A percentile compares a stretch with the other conserved stretches of the same genome.
Conservation (phyloP, 805 yeast genomes). For the Candida cerambycidarum region DNA sequence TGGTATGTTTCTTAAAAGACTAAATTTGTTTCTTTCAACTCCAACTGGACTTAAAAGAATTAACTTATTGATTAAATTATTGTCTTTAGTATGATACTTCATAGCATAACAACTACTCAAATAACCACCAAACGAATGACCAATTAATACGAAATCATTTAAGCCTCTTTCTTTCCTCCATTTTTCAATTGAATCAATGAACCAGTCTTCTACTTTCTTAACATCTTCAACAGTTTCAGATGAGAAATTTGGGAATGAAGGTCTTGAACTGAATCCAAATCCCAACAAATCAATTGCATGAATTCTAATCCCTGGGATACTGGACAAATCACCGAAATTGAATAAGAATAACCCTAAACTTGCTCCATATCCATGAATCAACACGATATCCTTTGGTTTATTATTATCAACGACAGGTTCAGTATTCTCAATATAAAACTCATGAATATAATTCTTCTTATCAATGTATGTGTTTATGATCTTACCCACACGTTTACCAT, state of each 20-base stretch:
- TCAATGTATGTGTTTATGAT: constrained; percentile 58
- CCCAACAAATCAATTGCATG: constrained; percentile 75
- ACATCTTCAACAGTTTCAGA: constrained; percentile 34
- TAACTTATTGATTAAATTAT: constrained; percentile 33
- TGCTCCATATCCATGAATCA: constrained; percentile 94
- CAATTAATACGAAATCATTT: constrained; percentile 35
- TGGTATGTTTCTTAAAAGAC: constrained; percentile 25
- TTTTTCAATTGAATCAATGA: constrained; percentile 41
- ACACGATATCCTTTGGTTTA: constrained; percentile 51
- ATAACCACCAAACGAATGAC: constrained; percentile 49
- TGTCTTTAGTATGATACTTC: constrained; percentile 33
- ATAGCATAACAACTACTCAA: constrained; percentile 42
- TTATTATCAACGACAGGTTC: constrained; percentile 17
- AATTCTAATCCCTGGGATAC: constrained; percentile 53
- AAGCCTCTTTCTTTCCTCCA: constrained; percentile 41
- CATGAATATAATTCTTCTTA: constrained; percentile 65
- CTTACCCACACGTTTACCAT: constrained; percentile 45
- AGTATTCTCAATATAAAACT: constrained; percentile 59
- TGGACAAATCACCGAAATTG: constrained; percentile 53
- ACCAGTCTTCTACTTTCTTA: constrained; percentile 42
- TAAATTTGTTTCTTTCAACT: constrained; percentile 34
- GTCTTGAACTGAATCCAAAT: constrained; percentile 67
- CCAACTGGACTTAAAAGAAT: constrained; percentile 46
- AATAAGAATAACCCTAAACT: constrained; percentile 79
- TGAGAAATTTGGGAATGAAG: constrained; percentile 37